Evolutionary conservation across 1,139 yeast genomes (phyloP).

Genomic region (Candida glucosophila): DNA sequence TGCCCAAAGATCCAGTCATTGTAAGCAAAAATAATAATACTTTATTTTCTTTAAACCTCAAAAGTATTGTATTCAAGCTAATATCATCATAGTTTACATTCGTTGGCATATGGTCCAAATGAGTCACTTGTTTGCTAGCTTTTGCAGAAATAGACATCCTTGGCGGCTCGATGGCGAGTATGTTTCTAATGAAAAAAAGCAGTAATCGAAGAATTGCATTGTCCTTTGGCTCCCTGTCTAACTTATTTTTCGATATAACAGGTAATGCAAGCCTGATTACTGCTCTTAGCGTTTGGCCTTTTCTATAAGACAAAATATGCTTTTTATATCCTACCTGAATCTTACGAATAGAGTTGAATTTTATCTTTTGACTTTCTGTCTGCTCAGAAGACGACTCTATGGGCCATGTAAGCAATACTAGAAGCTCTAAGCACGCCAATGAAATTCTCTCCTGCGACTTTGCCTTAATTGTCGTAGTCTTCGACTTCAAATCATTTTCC

Average conservation of each 20-base stretch:
- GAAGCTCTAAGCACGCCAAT: slow-evolving; percentile 62
- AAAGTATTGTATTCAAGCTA: slow-evolving; percentile 49
- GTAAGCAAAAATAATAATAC: slow-evolving; percentile 68
- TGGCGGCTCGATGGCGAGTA: slow-evolving; percentile 69
- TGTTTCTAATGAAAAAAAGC: slow-evolving; percentile 64
- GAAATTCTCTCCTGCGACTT: slow-evolving; percentile 52
- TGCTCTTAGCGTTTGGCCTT: slow-evolving; percentile 61
- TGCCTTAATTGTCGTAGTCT: slow-evolving; percentile 18
- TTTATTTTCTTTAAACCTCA: slow-evolving; percentile 54
- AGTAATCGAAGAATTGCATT: slow-evolving; percentile 66
- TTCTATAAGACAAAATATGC: slow-evolving; percentile 47
- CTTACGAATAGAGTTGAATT: slow-evolving; percentile 52
- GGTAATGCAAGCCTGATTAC: slow-evolving; percentile 65
- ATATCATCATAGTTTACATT: slow-evolving; percentile 57
- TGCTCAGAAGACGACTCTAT: slow-evolving; percentile 39
- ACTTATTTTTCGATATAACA: slow-evolving; percentile 43
- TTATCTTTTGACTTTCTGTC: slow-evolving; percentile 46
- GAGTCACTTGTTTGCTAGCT: slow-evolving; percentile 17
- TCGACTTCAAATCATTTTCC: slow-evolving; percentile 36
- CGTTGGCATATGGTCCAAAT: slow-evolving; percentile 43
- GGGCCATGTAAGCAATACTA: slow-evolving; percentile 88
- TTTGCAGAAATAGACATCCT: slow-evolving; percentile 39
- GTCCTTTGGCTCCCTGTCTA: slow-evolving; percentile 63
- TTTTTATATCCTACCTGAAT: slow-evolving; percentile 69
- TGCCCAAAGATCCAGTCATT: slow-evolving; percentile 54